phyloP scores from a whole-genome alignment of 352 stramenopile species.

The Globisporangium heterothallicum region DNA sequence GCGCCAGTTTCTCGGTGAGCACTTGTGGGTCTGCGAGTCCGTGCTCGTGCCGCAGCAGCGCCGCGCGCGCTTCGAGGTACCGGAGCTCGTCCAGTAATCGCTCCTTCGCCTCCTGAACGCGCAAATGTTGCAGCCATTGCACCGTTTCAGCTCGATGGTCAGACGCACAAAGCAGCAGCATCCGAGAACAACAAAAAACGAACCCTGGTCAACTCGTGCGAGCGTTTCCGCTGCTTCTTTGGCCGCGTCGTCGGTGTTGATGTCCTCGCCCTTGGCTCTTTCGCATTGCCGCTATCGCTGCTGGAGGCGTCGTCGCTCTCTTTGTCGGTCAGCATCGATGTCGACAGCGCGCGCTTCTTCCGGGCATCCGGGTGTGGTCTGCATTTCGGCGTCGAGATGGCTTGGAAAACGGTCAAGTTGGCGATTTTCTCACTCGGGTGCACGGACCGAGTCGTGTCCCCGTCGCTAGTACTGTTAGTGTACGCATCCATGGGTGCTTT shows the following conservation, averaged over 20 bases:
- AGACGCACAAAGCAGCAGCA: no score
- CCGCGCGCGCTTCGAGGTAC: not conserved
- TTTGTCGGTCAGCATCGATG: not conserved
- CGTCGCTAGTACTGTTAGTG: no score
- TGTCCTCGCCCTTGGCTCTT: not conserved
- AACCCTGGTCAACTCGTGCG: not conserved
- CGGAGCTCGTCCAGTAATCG: slow-evolving; percentile 1
- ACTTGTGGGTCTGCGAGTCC: not conserved
- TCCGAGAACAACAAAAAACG: no score
- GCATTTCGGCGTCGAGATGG: not conserved
- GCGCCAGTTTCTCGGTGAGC: not conserved
- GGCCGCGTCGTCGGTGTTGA: no score
- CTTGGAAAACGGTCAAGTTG: not conserved
- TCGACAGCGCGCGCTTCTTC: not conserved
- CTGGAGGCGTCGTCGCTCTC: not conserved
- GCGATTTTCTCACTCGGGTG: not conserved
- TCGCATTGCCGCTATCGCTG: not conserved
- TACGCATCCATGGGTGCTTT: no score
- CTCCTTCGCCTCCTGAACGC: slow-evolving; percentile 3
- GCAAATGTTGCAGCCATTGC: no score
- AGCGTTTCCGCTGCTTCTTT: not conserved
- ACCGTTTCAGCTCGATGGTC: no score
- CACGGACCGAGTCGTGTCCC: no score
- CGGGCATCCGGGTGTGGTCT: not conserved
- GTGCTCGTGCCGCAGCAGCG: not conserved